Conservation (phyloP, 2,329 filamentous ascomycete species). For the Grosmannia huntii region DNA sequence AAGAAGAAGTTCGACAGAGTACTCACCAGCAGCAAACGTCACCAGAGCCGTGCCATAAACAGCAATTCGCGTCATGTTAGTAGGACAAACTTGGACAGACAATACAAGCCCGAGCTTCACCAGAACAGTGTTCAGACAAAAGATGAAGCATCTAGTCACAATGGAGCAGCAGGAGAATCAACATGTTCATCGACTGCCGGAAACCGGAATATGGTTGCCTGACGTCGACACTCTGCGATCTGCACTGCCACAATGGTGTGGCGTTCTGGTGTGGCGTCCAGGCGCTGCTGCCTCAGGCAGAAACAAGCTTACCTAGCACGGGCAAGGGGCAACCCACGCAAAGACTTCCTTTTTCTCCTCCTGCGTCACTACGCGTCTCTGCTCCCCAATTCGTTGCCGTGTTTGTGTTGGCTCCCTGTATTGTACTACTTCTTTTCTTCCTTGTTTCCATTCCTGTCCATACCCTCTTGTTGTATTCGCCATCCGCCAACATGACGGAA, state of each 20-base stretch:
- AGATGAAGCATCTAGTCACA: too few relatives aligned
- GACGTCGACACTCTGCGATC: background rate
- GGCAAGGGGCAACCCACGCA: background rate
- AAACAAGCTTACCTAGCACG: background rate
- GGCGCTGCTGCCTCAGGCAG: background rate
- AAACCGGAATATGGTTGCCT: background rate
- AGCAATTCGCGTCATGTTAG: constrained; percentile 28
- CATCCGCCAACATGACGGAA: constrained; percentile 48
- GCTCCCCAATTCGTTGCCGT: background rate
- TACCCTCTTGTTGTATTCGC: background rate
- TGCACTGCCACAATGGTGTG: background rate
- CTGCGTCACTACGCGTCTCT: background rate
- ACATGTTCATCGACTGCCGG: background rate
- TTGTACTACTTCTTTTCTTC: background rate
- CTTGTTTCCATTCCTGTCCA: background rate
- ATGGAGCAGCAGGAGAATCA: background rate
- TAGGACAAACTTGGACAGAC: background rate
- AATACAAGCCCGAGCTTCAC: background rate
- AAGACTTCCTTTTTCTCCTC: background rate
- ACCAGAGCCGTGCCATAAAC: constrained; percentile 30
- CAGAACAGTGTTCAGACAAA: too few relatives aligned
- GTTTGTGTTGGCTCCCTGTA: background rate
- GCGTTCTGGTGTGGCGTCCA: background rate
- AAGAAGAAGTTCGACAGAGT: background rate
- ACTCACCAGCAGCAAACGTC: constrained; percentile 30